These are phyloP conservation scores for Lasiodiplodia gonubiensis DNA, from an alignment of 2,329 filamentous ascomycete species.

Conservation along the genomic window DNA sequence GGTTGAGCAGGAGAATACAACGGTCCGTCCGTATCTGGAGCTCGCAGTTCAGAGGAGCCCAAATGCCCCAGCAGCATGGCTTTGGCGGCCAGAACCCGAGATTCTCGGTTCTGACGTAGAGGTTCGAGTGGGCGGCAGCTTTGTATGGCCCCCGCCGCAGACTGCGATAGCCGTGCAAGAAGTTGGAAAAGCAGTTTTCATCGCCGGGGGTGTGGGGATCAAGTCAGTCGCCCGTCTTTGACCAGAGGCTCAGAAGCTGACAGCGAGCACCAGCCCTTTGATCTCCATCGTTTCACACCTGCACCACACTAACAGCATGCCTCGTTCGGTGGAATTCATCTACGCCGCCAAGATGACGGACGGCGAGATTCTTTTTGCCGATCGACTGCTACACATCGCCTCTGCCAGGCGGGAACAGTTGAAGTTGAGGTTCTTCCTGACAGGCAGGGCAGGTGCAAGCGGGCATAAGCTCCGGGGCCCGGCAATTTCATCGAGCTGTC, in stretches of 20 bases:
- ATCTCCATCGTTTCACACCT: conserved; percentile 74
- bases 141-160: conserved; percentile 73
- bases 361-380: conserved; percentile 44
- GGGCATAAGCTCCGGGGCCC: neutral
- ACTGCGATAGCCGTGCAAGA: conserved; percentile 42
- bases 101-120: conserved; percentile 65
- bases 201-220: conserved; percentile 82
- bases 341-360: conserved; percentile 62
- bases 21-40: conserved; percentile 65
- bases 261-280: conserved; percentile 62
- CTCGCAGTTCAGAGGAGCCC: conserved; percentile 77
- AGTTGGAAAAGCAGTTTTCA: conserved; percentile 69
- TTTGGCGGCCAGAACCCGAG: conserved; percentile 65
- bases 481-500: neutral
- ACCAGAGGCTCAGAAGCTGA: neutral
- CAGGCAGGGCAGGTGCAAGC: conserved; percentile 33
- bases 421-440: conserved; percentile 44
- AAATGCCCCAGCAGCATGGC: conserved; percentile 77
- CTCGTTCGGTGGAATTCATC: conserved; percentile 62
- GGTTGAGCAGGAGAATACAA: neutral
- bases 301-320: conserved; percentile 47
- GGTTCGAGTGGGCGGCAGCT: conserved; percentile 80
- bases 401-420: neutral
- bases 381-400: conserved; percentile 37
- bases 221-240: conserved; percentile 60